Evolutionary conservation across 768 basidiomycete species (phyloP), one percentile per base, ranked within the genome.

Genomic region (Russula earlei): DNA sequence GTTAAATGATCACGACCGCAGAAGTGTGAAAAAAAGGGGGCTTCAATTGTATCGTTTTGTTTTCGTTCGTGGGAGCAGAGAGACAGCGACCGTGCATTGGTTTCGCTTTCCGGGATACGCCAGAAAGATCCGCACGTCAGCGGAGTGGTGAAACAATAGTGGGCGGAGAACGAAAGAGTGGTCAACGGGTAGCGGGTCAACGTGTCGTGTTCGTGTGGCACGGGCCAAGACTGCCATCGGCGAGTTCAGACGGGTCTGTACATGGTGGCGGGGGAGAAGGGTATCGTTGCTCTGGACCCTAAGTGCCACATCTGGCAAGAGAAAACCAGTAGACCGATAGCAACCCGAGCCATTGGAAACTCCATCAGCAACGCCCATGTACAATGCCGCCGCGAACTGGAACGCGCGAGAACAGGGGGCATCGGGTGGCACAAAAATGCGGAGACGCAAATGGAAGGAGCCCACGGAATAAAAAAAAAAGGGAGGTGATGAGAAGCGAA

Each of bases 221-320:
- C 29, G 10, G 1, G 52, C 24, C 24, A 27, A 25, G 38, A 14
- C 36, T 20, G 33, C 12, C 15, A 20, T n/a, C n/a, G n/a, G n/a
- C n/a, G n/a, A n/a, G n/a, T n/a, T n/a, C n/a, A n/a, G n/a, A n/a
- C n/a, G n/a, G n/a, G n/a, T n/a, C n/a, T n/a, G 25, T 22, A 29
- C 37, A 40, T 12, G 17, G 37, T 12, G 37, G 37, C 29, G 45
- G 36, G 11, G 46, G 27, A 20, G 29, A 27, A 7, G 29, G 22
- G 20, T 33, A 43, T n/a, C 44, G 44, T 33, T 36, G 10, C 25
- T 37, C 41, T 12, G 56, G 56, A 19, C 52, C 56, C 56, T 31
- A 58, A 48, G 40, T 46, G 48, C 56, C 46, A 37, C 38, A 53
- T 58, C 40, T 47, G 56, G 56, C 38, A 58, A 56, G 44, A 31